phyloP scores from a whole-genome alignment of 345 rosid genomes.

The Heritiera fomes region DNA sequence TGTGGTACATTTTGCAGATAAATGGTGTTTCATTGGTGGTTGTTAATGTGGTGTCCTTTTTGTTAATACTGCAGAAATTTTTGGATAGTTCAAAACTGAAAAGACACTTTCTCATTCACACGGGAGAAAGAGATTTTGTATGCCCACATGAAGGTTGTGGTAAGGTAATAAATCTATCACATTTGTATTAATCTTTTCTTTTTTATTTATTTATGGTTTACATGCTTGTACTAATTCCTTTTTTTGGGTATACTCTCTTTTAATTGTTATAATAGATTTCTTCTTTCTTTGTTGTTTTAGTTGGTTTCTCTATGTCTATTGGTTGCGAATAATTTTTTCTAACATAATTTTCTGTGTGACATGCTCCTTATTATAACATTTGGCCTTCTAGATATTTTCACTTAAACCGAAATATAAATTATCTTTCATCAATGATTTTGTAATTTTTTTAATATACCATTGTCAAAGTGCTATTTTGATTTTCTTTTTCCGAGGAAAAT shows the following conservation, averaged over 20 bases:
- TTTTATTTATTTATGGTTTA: not conserved
- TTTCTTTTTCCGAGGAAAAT: not conserved
- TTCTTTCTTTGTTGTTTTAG: too few species aligned
- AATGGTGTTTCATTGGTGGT: not conserved
- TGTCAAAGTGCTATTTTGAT: not conserved
- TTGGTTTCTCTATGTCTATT: too few species aligned
- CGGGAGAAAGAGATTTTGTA: slow-evolving; percentile 80
- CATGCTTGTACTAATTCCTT: not conserved
- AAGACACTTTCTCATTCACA: slow-evolving; percentile 92
- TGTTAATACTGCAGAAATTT: slow-evolving; percentile 75
- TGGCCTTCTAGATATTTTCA: too few species aligned
- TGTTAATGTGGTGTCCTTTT: not conserved
- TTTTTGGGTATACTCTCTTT: not conserved
- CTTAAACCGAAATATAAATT: too few species aligned
- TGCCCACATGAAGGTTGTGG: slow-evolving; percentile 99
- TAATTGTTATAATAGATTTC: not conserved
- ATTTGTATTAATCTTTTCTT: not conserved
- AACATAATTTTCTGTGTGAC: too few species aligned
- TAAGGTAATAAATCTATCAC: slow-evolving; percentile 55
- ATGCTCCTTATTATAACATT: too few species aligned
- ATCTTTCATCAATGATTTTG: not conserved
- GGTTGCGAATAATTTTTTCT: too few species aligned
- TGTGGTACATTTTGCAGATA: not conserved
- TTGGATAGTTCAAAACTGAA: slow-evolving; percentile 97
- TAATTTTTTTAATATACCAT: not conserved